phyloP scores from a whole-genome alignment of 1,284 basidiomycete genomes.

The Cryptococcus sp. region DNA sequence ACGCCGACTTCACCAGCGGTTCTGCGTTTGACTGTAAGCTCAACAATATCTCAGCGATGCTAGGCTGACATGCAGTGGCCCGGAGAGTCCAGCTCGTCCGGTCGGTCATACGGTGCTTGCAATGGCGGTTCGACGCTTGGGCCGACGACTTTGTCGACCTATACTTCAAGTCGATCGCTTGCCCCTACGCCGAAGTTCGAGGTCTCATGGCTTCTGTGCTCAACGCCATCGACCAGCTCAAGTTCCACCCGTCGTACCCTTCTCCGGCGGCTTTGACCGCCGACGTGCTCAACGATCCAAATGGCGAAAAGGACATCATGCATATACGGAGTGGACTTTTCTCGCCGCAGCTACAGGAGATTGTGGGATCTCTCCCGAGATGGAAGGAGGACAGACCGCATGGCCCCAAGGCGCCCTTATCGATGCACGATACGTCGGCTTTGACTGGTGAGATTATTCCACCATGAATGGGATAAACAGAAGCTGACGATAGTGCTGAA shows the following conservation, averaged over 20 bases:
- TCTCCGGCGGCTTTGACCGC: constrained; percentile 60
- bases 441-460: constrained; percentile 31
- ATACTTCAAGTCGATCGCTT: constrained; percentile 69
- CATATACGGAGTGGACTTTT: constrained; percentile 61
- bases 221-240: constrained; percentile 62
- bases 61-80: constrained; percentile 18
- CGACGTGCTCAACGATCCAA: constrained; percentile 55
- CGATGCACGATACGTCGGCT: constrained; percentile 82
- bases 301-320: constrained; percentile 62
- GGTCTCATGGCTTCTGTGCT: constrained; percentile 64
- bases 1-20: constrained; percentile 72
- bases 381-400: constrained; percentile 73
- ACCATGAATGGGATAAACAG: neutral
- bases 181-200: constrained; percentile 77
- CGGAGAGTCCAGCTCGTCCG: constrained; percentile 38
- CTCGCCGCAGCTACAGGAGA: constrained; percentile 54
- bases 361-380: constrained; percentile 56
- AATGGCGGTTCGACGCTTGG: constrained; percentile 68
- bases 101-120: constrained; percentile 62
- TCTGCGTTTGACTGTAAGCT: constrained; percentile 68
- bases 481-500: constrained; percentile 53
- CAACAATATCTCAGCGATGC: neutral
- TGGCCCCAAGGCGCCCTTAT: constrained; percentile 74
- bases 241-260: constrained; percentile 63
- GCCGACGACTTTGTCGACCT: constrained; percentile 63